Percentiles rank a stretch among this genome's conserved stretches.
Evolutionary conservation across 179 eudicot genomes (phyloP).

Genomic region (Corrigiola litoralis): DNA sequence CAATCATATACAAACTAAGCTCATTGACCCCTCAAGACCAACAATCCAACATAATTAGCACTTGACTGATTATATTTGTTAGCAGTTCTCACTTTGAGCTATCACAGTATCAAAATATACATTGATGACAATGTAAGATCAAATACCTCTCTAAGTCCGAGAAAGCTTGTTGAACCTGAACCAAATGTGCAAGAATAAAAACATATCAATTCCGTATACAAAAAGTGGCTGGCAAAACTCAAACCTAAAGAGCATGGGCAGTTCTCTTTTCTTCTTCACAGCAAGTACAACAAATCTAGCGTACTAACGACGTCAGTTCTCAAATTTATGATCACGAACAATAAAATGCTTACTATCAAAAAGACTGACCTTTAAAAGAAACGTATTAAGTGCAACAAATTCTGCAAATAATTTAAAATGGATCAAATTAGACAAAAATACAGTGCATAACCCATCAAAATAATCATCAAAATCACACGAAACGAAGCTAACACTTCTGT

Average conservation of each 20-base stretch:
- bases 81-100: too few species aligned
- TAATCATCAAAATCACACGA: neutral
- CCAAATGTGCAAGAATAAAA: constrained; percentile 7
- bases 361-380: constrained; percentile 72
- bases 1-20: too few species aligned
- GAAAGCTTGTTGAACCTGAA: constrained; percentile 83
- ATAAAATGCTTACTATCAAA: neutral
- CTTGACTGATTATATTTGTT: too few species aligned
- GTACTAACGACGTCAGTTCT: neutral
- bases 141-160: constrained; percentile 68
- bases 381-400: constrained; percentile 75
- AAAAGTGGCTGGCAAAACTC: neutral
- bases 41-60: too few species aligned
- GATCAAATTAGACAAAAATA: constrained; percentile 13
- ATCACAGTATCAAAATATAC: neutral
- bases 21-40: too few species aligned
- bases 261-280: neutral
- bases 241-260: neutral
- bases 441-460: neutral
- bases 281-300: too few species aligned
- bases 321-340: neutral
- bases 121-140: neutral
- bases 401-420: constrained; percentile 37
- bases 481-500: too few species aligned
- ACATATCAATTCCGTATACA: neutral